Percentiles rank a stretch among this genome's conserved stretches.
Evolutionary conservation across 2,329 filamentous ascomycete genomes (phyloP).

Genomic region (Hortaea sp.): DNA sequence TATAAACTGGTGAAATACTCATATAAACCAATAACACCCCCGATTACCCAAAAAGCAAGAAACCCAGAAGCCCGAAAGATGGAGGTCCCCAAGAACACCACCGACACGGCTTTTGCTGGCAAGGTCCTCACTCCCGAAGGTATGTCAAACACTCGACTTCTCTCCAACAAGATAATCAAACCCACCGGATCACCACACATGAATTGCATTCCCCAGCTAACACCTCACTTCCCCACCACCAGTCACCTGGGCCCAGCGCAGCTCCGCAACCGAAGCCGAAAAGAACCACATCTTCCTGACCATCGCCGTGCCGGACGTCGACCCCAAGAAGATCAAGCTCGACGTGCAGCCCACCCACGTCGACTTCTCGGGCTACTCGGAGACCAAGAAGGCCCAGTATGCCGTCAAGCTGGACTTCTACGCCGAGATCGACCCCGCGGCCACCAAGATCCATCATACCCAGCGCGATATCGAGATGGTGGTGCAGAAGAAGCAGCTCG

Average conservation of each 20-base stretch:
- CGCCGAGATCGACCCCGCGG: conserved; percentile 76
- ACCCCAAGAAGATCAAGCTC: conserved; percentile 65
- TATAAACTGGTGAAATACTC: not conserved
- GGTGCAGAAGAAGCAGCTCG: conserved; percentile 92
- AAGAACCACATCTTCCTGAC: conserved; percentile 96
- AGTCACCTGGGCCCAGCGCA: conserved; percentile 99
- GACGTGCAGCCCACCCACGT: conserved; percentile 70
- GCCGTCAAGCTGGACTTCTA: conserved; percentile 79
- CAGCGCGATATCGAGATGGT: conserved; percentile 81
- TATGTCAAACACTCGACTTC: conserved; percentile 8
- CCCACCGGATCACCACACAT: not conserved
- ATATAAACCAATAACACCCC: not conserved
- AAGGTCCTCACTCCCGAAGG: conserved; percentile 29
- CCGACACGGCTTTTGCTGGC: conserved; percentile 11
- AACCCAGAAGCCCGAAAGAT: not conserved
- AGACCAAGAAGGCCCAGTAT: conserved; percentile 78
- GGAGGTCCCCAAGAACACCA: conserved; percentile 17
- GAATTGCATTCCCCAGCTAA: not conserved
- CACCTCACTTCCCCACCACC: conserved; percentile 2
- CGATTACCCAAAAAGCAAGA: not conserved
- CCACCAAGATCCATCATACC: conserved; percentile 81
- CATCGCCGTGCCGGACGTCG: conserved; percentile 78
- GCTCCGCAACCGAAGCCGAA: conserved; percentile 62
- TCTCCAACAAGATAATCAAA: not conserved
- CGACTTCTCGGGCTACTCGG: conserved; percentile 71